Evolutionary conservation across 2,329 filamentous ascomycete species (phyloP), one percentile per base, ranked within the genome.

Genomic region (Phyllosticta citribraziliensis): DNA sequence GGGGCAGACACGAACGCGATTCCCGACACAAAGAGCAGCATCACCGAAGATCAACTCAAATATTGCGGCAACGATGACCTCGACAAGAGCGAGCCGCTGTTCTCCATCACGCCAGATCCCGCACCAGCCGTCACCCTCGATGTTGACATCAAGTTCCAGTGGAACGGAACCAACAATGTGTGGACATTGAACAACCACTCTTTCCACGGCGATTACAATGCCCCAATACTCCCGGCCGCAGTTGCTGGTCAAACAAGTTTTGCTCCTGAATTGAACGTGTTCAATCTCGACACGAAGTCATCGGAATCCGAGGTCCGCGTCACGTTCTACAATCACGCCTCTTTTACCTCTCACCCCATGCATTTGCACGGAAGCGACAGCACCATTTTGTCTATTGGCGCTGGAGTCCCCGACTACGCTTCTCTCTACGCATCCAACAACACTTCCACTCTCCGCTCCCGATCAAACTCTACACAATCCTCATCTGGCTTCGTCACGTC

Each of bases 331-430:
- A 40, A 17, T 0, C 9, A 47, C 27, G 5, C 27, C 2, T 47
- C 30, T n/a, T 80, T 74, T 6, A 22, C 3, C 14, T 20, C 2
- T 24, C 24, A 58, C 19, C 58, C 58, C 2, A 60, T 60, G 58
- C 75, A 77, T 66, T 66, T 80, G 17, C 78, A 80, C 70, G 76
- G 78, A 22, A 78, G 79, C 66, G 76, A 79, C 66, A 74, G 78
- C 67, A 75, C 73, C 60, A 65, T 79, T 17, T 72, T 79, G 2
- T 72, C 73, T 12, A 67, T 72, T 56, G 77, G 77, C 14, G 47
- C 58, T 0, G 78, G 76, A 0, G 63, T 47, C 17, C 40, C 40
- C 40, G 40, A 47, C 40, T 47, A n/a, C 17, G 40, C 40, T n/a
- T 47, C 40, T 47, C 40, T 47, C 40, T 47, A 47, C 40, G 40